Conservation (phyloP, 2,329 filamentous ascomycete species). For the Pyrenochaeta sp. region DNA sequence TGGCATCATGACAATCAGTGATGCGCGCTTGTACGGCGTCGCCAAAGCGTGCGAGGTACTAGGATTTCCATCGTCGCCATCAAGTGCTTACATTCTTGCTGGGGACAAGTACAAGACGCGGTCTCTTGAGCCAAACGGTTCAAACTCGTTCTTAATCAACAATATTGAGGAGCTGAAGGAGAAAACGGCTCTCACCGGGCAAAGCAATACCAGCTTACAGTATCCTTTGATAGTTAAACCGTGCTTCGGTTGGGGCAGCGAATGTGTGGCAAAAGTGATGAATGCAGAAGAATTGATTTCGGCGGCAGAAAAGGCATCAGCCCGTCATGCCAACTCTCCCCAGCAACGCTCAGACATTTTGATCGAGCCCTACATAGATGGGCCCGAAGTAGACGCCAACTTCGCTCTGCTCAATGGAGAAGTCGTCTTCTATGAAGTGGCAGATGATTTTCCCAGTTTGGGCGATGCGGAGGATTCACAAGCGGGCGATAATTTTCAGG, state of each 20-base stretch:
- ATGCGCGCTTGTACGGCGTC: slow-evolving; percentile 36
- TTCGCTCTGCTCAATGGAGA: slow-evolving; percentile 12
- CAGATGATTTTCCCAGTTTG: slow-evolving; percentile 11
- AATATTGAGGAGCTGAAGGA: slow-evolving; percentile 9
- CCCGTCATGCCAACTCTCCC: slow-evolving; percentile 8
- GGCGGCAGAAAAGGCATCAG: not conserved
- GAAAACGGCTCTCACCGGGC: slow-evolving; percentile 22
- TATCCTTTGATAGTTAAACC: slow-evolving; percentile 49
- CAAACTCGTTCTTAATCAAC: slow-evolving; percentile 6
- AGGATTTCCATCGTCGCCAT: slow-evolving; percentile 38
- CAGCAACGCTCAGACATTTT: slow-evolving; percentile 33
- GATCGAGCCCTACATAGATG: slow-evolving; percentile 15
- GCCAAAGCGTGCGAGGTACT: slow-evolving; percentile 43
- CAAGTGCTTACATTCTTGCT: slow-evolving; percentile 29
- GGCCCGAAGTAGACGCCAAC: slow-evolving; percentile 20
- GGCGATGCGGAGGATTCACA: slow-evolving; percentile 1
- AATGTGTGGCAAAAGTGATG: slow-evolving; percentile 37
- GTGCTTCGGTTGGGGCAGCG: slow-evolving; percentile 35
- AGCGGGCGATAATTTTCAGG: slow-evolving; percentile 4
- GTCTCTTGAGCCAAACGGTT: slow-evolving; percentile 23
- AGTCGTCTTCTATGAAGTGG: slow-evolving; percentile 12
- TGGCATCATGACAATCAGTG: slow-evolving; percentile 49
- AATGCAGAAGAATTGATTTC: slow-evolving; percentile 30
- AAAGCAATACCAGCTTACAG: not conserved
- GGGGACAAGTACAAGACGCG: slow-evolving; percentile 33